Percentiles rank a stretch among this genome's conserved stretches.
Evolutionary conservation across 805 yeast species (phyloP).

Genomic region (Clavispora carvajalis): DNA sequence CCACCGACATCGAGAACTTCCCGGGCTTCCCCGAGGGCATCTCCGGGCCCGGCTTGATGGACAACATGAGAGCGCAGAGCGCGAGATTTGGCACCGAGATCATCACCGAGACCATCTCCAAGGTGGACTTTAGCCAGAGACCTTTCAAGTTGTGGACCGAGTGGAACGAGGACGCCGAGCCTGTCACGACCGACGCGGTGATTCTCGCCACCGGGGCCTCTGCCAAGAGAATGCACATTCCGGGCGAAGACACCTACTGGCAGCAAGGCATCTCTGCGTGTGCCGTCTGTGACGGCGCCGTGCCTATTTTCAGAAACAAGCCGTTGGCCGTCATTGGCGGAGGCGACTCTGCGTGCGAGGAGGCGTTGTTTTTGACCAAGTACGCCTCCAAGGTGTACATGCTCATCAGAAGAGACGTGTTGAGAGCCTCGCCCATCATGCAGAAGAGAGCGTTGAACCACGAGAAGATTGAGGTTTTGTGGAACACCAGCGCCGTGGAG

Average conservation of each 20-base stretch:
- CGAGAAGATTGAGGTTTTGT: conserved; percentile 86
- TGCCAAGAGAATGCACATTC: conserved; percentile 87
- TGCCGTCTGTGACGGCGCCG: conserved; percentile 99
- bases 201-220: conserved; percentile 97
- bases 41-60: conserved; percentile 86
- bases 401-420: conserved; percentile 87
- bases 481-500: conserved; percentile 78
- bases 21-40: conserved; percentile 97
- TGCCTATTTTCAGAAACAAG: conserved; percentile 96
- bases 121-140: conserved; percentile 78
- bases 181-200: conserved; percentile 88
- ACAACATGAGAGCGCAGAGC: conserved; percentile 87
- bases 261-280: conserved; percentile 99
- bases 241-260: conserved; percentile 98
- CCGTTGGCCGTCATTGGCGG: conserved; percentile 98
- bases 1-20: conserved; percentile 97
- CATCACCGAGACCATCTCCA: conserved; percentile 91
- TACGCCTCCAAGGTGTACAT: conserved; percentile 94
- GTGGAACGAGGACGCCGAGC: conserved; percentile 86
- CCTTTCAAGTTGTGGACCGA: conserved; percentile 98
- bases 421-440: conserved; percentile 96
- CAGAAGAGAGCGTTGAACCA: conserved; percentile 82
- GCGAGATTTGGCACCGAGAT: conserved; percentile 86
- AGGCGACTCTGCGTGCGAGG: conserved; percentile 99
- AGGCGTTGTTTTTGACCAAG: conserved; percentile 93